Conservation (phyloP, 805 yeast genomes). For the Candida insectalens region DNA sequence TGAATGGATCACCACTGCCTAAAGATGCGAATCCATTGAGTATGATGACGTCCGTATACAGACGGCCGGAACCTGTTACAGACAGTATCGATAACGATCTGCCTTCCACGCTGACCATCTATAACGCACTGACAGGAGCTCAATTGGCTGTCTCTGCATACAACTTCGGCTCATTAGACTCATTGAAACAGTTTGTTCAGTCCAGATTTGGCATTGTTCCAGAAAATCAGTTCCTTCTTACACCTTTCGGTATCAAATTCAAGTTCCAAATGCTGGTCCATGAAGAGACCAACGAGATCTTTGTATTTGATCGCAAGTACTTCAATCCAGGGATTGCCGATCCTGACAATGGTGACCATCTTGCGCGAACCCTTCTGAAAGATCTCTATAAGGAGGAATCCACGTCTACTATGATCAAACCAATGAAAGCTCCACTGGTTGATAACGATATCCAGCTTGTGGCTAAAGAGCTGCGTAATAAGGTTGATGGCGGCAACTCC, state of each 20-base stretch:
- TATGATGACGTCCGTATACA: constrained; percentile 1
- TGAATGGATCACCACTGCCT: too few species aligned
- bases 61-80: background rate
- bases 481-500: constrained; percentile 12
- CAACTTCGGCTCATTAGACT: constrained; percentile 31
- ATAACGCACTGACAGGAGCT: constrained; percentile 37
- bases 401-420: constrained; percentile 21
- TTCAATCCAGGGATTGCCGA: constrained; percentile 25
- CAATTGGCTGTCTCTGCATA: constrained; percentile 25
- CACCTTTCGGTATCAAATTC: constrained; percentile 58
- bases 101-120: constrained; percentile 18
- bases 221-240: constrained; percentile 38
- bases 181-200: constrained; percentile 31
- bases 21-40: constrained; percentile 1
- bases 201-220: constrained; percentile 31
- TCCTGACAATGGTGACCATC: constrained; percentile 6
- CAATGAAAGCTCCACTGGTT: constrained; percentile 22
- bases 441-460: constrained; percentile 4
- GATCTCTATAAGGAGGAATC: constrained; percentile 18
- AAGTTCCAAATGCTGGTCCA: constrained; percentile 38
- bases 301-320: constrained; percentile 52
- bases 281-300: constrained; percentile 45
- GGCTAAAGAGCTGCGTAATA: constrained; percentile 9
- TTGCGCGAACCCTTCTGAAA: constrained; percentile 13
- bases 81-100: constrained; percentile 7